Conservation (phyloP, 2,329 filamentous ascomycete species). For the Botrytis cinerea region DNA sequence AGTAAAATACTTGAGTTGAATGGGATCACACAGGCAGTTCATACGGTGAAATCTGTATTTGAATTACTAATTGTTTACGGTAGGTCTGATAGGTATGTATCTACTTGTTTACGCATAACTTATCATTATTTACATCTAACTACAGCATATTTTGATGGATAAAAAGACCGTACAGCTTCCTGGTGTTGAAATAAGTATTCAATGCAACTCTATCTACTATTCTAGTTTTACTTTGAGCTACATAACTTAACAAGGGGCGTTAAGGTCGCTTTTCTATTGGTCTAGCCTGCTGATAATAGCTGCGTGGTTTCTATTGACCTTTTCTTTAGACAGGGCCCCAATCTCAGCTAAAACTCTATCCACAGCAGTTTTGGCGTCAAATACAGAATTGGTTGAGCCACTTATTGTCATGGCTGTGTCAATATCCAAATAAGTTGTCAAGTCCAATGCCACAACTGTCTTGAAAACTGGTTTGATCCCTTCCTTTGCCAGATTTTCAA, state of each 20-base stretch:
- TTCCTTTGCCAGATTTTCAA: accelerated
- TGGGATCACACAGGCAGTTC: too few species aligned
- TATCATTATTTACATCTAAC: too few species aligned
- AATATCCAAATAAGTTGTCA: background rate
- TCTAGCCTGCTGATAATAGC: background rate
- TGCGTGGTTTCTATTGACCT: background rate
- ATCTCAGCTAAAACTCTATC: background rate
- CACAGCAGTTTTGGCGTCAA: background rate
- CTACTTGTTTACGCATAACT: too few species aligned
- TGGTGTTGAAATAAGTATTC: too few species aligned
- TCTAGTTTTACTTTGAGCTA: too few species aligned
- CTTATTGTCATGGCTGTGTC: background rate
- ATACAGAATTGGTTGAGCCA: background rate
- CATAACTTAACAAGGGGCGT: background rate
- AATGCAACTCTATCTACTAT: too few species aligned
- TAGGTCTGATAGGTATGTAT: too few species aligned
- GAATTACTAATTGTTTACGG: too few species aligned
- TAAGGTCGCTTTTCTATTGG: background rate
- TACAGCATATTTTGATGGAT: too few species aligned
- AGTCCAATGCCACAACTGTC: background rate
- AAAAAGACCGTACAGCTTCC: too few species aligned
- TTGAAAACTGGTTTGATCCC: background rate
- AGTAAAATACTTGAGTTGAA: background rate
- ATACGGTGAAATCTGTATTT: accelerated
- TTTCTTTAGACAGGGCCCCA: background rate